Percentiles rank a stretch among this genome's conserved stretches.
Evolutionary conservation across 2,329 filamentous ascomycete genomes (phyloP).

Genomic region (Macroventuria anomochaeta): DNA sequence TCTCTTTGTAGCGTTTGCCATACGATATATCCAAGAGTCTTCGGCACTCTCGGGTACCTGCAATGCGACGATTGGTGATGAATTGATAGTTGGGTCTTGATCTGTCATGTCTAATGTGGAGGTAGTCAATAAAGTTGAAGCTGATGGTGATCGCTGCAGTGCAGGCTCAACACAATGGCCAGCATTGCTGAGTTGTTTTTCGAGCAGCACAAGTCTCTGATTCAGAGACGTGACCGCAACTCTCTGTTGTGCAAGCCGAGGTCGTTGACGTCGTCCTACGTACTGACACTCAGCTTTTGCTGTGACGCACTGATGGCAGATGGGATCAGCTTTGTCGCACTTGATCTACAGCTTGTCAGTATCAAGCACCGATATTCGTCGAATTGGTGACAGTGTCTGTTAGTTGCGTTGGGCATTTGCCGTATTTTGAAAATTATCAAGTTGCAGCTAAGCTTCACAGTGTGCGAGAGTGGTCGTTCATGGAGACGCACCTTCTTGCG

Average conservation of each 20-base stretch:
- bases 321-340: slow-evolving; percentile 34
- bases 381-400: background rate
- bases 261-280: slow-evolving; percentile 35
- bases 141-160: slow-evolving; percentile 7
- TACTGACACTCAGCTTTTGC: slow-evolving; percentile 37
- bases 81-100: background rate
- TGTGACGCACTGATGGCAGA: slow-evolving; percentile 36
- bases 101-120: background rate
- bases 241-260: slow-evolving; percentile 33
- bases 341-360: slow-evolving; percentile 28
- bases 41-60: background rate
- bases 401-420: no score
- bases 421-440: no score
- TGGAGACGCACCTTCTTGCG: slow-evolving; percentile 19
- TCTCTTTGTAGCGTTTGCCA: slow-evolving; percentile 33
- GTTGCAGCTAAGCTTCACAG: background rate
- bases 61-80: background rate
- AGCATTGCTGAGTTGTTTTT: slow-evolving; percentile 28
- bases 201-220: slow-evolving; percentile 33
- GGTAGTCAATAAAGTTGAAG: background rate
- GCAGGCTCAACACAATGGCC: background rate
- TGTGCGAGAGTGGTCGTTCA: background rate
- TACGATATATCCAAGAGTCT: slow-evolving; percentile 35
- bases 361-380: no score
- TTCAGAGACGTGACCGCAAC: slow-evolving; percentile 28